Evolutionary conservation across 2,329 filamentous ascomycete genomes (phyloP).

Genomic region (Corinectria fuckeliana): DNA sequence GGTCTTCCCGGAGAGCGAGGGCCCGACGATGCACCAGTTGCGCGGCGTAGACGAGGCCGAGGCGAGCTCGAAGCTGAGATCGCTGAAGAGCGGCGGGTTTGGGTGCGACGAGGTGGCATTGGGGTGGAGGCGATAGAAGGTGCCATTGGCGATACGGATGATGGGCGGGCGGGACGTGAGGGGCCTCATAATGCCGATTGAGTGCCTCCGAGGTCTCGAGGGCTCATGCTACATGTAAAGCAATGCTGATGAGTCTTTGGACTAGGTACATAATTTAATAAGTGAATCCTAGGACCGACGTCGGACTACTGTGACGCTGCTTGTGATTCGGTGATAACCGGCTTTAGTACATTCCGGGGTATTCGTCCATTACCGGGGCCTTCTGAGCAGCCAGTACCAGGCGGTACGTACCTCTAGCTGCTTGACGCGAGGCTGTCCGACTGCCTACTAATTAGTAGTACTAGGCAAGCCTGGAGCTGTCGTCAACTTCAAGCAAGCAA

Average conservation of each 20-base stretch:
- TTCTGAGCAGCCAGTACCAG: not conserved
- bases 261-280: too few relatives aligned
- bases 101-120: conserved; percentile 53
- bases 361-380: not conserved
- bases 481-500: conserved; percentile 17
- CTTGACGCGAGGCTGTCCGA: conserved; percentile 38
- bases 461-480: conserved; percentile 19
- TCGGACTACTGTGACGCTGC: conserved; percentile 19
- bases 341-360: conserved; percentile 15
- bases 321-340: conserved; percentile 18
- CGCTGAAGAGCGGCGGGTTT: conserved; percentile 77
- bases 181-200: conserved; percentile 46
- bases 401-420: conserved; percentile 29
- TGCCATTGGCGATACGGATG: conserved; percentile 77
- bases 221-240: conserved; percentile 23
- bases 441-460: too few relatives aligned
- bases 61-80: conserved; percentile 73
- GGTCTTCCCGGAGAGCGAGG: conserved; percentile 80
- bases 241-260: not conserved
- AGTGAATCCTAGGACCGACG: conserved; percentile 26
- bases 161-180: conserved; percentile 58
- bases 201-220: not conserved
- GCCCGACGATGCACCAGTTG: conserved; percentile 85
- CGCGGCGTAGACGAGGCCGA: conserved; percentile 58
- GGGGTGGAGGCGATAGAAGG: conserved; percentile 82